phyloP scores from a whole-genome alignment of 139 green algal genomes.

The Volvox africanus region DNA sequence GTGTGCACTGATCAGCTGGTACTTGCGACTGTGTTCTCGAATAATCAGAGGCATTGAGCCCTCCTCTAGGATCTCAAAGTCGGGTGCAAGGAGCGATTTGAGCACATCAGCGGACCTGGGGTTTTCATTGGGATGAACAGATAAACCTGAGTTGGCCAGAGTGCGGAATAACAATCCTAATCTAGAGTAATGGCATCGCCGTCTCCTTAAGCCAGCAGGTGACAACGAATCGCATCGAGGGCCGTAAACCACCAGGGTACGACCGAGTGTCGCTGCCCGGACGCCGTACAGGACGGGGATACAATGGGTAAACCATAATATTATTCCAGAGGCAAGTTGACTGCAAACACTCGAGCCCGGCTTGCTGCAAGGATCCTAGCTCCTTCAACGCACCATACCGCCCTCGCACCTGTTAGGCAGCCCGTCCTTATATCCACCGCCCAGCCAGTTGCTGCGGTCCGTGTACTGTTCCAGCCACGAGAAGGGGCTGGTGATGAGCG shows the following conservation, averaged over 20 bases:
- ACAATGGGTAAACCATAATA: too few species aligned
- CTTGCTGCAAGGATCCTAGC: background rate
- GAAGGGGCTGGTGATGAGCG: constrained; percentile 79
- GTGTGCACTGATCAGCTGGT: constrained; percentile 71
- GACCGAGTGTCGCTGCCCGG: too few species aligned
- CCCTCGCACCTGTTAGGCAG: constrained; percentile 6
- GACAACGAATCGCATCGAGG: too few species aligned
- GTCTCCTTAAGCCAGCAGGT: too few species aligned
- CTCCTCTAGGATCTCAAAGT: constrained; percentile 55
- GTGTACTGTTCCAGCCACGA: constrained; percentile 83
- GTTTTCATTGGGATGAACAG: too few species aligned
- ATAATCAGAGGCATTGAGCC: constrained; percentile 72
- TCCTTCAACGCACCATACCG: background rate
- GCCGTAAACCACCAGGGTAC: too few species aligned
- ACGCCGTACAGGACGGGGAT: too few species aligned
- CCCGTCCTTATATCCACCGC: constrained; percentile 61
- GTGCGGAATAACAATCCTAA: too few species aligned
- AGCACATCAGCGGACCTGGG: constrained; percentile 39
- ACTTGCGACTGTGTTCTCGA: constrained; percentile 77
- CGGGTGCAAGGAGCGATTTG: background rate
- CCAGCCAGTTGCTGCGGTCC: constrained; percentile 70
- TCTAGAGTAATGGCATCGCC: too few species aligned
- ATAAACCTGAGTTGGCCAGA: too few species aligned
- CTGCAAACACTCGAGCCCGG: background rate
- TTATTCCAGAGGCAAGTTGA: background rate